These are phyloP conservation scores for Dioscorea cayenensis DNA, from an alignment of 116 monocot genomes.

Conservation along the genomic window DNA sequence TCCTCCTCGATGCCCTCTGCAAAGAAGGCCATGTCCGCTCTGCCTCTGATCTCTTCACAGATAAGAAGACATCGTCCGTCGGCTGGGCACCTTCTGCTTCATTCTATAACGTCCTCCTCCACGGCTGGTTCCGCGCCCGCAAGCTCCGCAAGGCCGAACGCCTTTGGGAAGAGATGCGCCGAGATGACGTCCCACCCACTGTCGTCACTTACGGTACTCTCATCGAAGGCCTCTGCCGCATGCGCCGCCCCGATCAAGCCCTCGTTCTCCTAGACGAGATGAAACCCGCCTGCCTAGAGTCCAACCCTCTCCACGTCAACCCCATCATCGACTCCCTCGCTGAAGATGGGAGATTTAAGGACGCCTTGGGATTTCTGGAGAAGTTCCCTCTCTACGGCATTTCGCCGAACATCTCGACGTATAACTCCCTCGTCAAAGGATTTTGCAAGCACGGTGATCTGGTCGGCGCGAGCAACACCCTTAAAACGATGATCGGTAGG, in stretches of 20 bases:
- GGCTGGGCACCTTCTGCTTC: conserved; percentile 19
- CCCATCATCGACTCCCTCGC: conserved; percentile 67
- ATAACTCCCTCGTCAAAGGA: conserved; percentile 73
- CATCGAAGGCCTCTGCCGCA: conserved; percentile 67
- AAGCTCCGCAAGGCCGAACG: conserved; percentile 33
- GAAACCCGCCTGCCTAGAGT: conserved; percentile 28
- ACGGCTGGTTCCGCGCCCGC: conserved; percentile 79
- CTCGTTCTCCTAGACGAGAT: conserved; percentile 52
- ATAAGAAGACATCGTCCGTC: conserved; percentile 1
- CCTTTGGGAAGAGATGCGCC: conserved; percentile 54
- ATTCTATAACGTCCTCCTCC: conserved; percentile 62
- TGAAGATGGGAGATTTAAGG: conserved; percentile 55
- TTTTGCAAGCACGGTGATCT: conserved; percentile 74
- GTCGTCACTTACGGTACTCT: conserved; percentile 70
- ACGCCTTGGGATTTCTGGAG: conserved; percentile 62
- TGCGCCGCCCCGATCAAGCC: conserved; percentile 51
- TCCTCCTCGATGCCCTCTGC: conserved; percentile 70
- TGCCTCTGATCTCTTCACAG: conserved; percentile 33
- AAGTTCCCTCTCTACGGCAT: conserved; percentile 63
- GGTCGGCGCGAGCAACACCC: conserved; percentile 47
- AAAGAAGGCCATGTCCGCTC: conserved; percentile 53
- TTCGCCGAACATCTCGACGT: conserved; percentile 67
- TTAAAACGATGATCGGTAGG: conserved; percentile 65
- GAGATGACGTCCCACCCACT: conserved; percentile 29
- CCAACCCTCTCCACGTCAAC: conserved; percentile 52